These are phyloP conservation scores for Trichosporon sp. DNA, from an alignment of 1,284 basidiomycete genomes.

Conservation along the genomic window DNA sequence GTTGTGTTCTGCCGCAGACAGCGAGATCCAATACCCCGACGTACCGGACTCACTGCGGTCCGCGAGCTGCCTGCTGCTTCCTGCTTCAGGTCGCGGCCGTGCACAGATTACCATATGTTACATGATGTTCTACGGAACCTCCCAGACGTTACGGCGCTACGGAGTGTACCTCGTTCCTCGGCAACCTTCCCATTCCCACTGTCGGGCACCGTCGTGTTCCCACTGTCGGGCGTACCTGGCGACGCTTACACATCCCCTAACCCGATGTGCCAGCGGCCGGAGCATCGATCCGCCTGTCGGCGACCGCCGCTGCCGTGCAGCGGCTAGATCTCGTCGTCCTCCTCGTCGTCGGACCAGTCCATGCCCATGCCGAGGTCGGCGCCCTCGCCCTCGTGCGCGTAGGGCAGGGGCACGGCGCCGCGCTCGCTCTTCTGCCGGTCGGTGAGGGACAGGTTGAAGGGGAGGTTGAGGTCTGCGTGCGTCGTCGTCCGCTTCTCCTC, in stretches of 20 bases:
- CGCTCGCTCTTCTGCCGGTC: conserved; percentile 72
- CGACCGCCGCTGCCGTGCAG: not conserved
- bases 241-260: not conserved
- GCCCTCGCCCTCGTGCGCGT: conserved; percentile 68
- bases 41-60: no score
- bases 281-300: no score
- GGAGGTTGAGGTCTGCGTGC: conserved; percentile 55
- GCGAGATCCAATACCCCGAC: not conserved
- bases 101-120: not conserved
- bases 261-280: no score
- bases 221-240: not conserved
- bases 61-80: no score
- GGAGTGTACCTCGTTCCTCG: not conserved
- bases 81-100: no score
- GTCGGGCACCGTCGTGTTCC: not conserved
- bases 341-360: conserved; percentile 40
- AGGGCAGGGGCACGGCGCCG: conserved; percentile 76
- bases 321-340: conserved; percentile 38
- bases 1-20: not conserved
- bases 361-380: conserved; percentile 25
- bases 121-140: not conserved
- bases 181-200: not conserved
- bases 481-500: conserved; percentile 45
- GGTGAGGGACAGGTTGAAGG: conserved; percentile 84
- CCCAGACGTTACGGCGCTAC: not conserved